Evolutionary conservation across 495 filamentous ascomycete genomes (phyloP).

Genomic region (Penicillium subrubescens): DNA sequence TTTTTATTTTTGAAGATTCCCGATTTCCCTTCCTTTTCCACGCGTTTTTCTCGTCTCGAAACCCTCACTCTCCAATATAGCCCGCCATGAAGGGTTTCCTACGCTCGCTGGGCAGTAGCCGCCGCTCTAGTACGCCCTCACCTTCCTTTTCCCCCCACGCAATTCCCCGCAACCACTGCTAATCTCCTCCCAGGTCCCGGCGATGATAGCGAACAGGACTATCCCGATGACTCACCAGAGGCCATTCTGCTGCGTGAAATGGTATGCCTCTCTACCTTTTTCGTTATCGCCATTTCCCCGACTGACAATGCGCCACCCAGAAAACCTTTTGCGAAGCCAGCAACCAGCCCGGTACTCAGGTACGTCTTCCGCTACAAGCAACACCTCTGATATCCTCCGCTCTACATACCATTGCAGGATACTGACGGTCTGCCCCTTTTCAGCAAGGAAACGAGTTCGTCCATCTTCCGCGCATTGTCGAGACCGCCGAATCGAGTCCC

Average conservation of each 20-base stretch:
- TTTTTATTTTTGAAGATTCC: background rate
- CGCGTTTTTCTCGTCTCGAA: background rate
- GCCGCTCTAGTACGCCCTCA: slow-evolving; percentile 31
- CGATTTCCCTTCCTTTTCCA: background rate
- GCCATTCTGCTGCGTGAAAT: slow-evolving; percentile 50
- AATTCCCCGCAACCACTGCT: slow-evolving; percentile 13
- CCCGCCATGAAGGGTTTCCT: slow-evolving; percentile 25
- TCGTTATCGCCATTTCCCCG: background rate
- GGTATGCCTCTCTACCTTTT: slow-evolving; percentile 31
- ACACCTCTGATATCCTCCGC: background rate
- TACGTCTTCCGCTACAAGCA: slow-evolving; percentile 31
- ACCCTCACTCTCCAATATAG: background rate
- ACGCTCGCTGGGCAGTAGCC: slow-evolving; percentile 12
- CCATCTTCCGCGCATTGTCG: slow-evolving; percentile 92
- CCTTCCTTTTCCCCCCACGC: background rate
- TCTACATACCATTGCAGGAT: background rate
- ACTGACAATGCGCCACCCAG: slow-evolving; percentile 30
- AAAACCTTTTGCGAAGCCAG: slow-evolving; percentile 79
- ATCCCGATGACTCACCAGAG: slow-evolving; percentile 51
- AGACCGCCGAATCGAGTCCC: slow-evolving; percentile 89
- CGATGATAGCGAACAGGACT: slow-evolving; percentile 19
- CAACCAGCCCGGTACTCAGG: slow-evolving; percentile 60
- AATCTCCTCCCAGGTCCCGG: slow-evolving; percentile 24
- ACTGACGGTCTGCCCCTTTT: slow-evolving; percentile 1
- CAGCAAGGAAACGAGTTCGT: slow-evolving; percentile 82